phyloP scores from a whole-genome alignment of 306 rosid genomes.

The Vigna nakashimae region DNA sequence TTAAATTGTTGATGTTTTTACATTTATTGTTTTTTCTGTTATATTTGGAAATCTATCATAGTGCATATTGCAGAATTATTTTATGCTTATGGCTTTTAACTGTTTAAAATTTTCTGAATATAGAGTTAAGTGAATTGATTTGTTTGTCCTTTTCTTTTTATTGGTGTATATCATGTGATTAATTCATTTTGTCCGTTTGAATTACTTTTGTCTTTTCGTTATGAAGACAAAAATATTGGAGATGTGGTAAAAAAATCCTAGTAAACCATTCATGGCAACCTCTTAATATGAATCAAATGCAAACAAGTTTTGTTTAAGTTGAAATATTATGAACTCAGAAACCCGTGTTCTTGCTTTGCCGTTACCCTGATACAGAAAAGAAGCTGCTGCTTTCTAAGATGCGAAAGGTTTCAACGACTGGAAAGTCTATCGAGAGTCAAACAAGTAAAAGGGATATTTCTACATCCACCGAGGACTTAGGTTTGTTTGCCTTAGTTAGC shows the following conservation, averaged over 20 bases:
- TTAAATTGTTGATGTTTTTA: too few relatives aligned
- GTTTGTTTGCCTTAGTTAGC: constrained; percentile 48
- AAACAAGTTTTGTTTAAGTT: constrained; percentile 22
- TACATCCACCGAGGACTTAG: constrained; percentile 91
- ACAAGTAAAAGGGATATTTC: constrained; percentile 66
- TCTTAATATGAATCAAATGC: too few relatives aligned
- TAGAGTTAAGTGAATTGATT: too few relatives aligned
- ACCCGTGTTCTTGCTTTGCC: constrained; percentile 38
- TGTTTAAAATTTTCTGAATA: too few relatives aligned
- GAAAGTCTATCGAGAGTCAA: constrained; percentile 57
- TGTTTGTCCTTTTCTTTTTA: too few relatives aligned
- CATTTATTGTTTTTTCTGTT: too few relatives aligned
- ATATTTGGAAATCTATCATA: too few relatives aligned
- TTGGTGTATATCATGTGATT: too few relatives aligned
- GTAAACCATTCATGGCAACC: background rate
- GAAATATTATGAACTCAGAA: constrained; percentile 9
- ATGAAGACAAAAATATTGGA: background rate
- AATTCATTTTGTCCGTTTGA: too few relatives aligned
- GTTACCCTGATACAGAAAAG: constrained; percentile 69
- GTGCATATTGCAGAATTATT: too few relatives aligned
- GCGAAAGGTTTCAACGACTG: constrained; percentile 76
- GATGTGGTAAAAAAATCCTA: background rate
- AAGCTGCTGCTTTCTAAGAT: constrained; percentile 83
- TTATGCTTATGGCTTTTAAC: too few relatives aligned
- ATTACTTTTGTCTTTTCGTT: background rate